Conservation (phyloP, 352 stramenopile species). For the Globisporangium mamillatum region DNA sequence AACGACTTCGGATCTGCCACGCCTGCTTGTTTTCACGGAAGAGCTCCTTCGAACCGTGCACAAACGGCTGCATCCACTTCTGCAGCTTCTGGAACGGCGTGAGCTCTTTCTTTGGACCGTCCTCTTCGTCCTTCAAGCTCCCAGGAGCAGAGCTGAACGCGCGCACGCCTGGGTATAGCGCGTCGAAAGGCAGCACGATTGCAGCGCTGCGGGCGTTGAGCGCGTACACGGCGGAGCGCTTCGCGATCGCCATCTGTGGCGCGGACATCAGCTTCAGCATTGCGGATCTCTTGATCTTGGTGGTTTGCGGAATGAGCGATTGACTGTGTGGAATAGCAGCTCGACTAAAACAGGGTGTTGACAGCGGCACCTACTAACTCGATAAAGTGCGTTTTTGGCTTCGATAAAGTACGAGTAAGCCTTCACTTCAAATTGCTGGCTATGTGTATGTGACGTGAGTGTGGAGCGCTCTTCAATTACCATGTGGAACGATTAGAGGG, state of each 20-base stretch:
- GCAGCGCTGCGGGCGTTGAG: not conserved
- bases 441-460: not conserved
- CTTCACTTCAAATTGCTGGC: not conserved
- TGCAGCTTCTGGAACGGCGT: conserved; percentile 74
- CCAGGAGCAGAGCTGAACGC: conserved; percentile 2
- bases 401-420: not conserved
- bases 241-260: not conserved
- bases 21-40: conserved; percentile 77
- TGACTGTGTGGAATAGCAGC: not conserved
- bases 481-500: not conserved
- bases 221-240: not conserved
- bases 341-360: not conserved
- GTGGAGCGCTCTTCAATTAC: not conserved
- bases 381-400: not conserved
- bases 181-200: not conserved
- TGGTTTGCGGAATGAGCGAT: not conserved
- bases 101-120: conserved; percentile 37
- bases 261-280: not conserved
- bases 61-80: conserved; percentile 82
- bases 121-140: conserved; percentile 3
- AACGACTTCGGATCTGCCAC: conserved; percentile 58
- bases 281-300: not conserved
- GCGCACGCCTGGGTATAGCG: not conserved
- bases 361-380: conserved; percentile 4
- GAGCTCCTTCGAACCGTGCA: conserved; percentile 62